phyloP scores from a whole-genome alignment of 441 rosid species.

The Gossypium davidsonii region DNA sequence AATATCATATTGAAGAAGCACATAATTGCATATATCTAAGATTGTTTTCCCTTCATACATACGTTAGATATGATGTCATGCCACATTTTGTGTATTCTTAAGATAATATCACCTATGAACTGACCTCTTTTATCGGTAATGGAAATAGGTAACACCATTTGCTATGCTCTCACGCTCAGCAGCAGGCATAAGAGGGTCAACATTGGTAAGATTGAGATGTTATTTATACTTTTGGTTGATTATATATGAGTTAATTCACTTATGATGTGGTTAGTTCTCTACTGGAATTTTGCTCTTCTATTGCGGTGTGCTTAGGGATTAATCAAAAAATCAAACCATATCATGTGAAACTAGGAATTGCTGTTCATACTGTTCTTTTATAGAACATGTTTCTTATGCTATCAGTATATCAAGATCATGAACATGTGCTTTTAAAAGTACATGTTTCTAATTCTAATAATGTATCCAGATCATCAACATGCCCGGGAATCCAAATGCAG shows the following conservation, averaged over 20 bases:
- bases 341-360: not conserved
- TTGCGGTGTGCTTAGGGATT: not conserved
- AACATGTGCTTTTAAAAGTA: constrained; percentile 49
- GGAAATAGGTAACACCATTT: constrained; percentile 77
- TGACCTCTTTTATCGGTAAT: not conserved
- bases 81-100: not conserved
- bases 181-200: constrained; percentile 89
- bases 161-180: constrained; percentile 93
- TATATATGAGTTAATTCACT: not conserved
- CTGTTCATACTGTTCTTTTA: not conserved
- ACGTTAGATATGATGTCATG: not conserved
- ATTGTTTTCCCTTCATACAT: not conserved
- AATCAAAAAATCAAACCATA: not conserved
- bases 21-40: not conserved
- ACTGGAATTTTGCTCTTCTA: not conserved
- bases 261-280: not conserved
- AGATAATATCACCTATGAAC: not conserved
- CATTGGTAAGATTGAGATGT: constrained; percentile 51
- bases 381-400: not conserved
- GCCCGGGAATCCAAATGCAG: constrained; percentile 98
- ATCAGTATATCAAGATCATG: constrained; percentile 47
- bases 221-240: constrained; percentile 6
- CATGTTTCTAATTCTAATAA: not conserved
- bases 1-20: not conserved
- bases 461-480: constrained; percentile 75